Evolutionary conservation across 768 basidiomycete species (phyloP), one percentile per base, ranked within the genome.

Genomic region (Coprinopsis marcescibilis): DNA sequence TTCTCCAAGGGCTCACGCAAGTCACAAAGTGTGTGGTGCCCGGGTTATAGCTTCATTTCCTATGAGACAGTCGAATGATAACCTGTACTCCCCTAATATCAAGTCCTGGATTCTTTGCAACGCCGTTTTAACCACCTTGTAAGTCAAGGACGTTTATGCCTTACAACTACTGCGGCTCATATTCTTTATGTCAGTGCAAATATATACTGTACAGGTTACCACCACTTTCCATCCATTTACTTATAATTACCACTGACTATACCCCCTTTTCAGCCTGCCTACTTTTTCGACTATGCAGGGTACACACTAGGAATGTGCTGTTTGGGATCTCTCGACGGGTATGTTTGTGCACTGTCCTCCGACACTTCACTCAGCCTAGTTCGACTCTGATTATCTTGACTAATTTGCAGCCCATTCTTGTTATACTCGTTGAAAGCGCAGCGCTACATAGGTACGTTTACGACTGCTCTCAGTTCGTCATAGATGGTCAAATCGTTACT

Each of bases 381-480:
- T n/a, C 30, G 30, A 32, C 30, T 8, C 30, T 32, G 30, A 32
- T 32, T 32, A 8, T n/a, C 8, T n/a, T 32, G 10, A 32, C 30
- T n/a, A n/a, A n/a, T n/a, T n/a, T n/a, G 15, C 24, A 57, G 49
- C 17, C 12, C 4, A 30, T 54, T 19, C 45, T 53, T 13, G 42
- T 17, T 14, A 49, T 55, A 20, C 14, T 57, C 8, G 30, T 52
- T 19, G 54, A 57, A 42, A 53, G 55, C 30, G 55, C 55, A 8
- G 43, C 49, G 7, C 26, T 55, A 13, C 55, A 57, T 26, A 55
- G 53, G 55, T 56, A 30, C 2, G 55, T 46, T 6, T 19, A 6
- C 20, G 10, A 17, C 20, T 36, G 35, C 20, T 17, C 20, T 19
- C 7, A 17, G 15, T 12, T 6, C 13, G 10, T 36, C 35, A 8